phyloP scores from a whole-genome alignment of 805 yeast species.

The Sugiyamaella floridensis region DNA sequence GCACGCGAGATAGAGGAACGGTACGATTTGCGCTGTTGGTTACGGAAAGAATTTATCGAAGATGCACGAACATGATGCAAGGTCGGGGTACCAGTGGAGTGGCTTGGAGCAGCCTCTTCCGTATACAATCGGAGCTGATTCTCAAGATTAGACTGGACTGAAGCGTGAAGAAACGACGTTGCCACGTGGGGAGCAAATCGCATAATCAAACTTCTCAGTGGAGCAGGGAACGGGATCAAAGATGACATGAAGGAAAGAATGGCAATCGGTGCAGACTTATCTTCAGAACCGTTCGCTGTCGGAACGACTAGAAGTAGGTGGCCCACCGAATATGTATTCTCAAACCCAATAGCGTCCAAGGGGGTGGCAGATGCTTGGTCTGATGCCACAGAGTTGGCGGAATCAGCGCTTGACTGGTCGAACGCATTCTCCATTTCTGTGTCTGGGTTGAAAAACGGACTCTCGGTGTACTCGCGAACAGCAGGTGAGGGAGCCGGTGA shows the following conservation, averaged over 20 bases:
- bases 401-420: constrained; percentile 16
- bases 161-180: constrained; percentile 23
- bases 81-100: background rate
- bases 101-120: background rate
- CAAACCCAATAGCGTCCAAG: constrained; percentile 28
- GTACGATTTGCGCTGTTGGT: background rate
- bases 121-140: constrained; percentile 17
- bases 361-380: constrained; percentile 11
- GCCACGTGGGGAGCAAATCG: constrained; percentile 29
- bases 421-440: constrained; percentile 21
- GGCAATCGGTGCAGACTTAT: constrained; percentile 26
- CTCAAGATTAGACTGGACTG: constrained; percentile 22
- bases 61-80: background rate
- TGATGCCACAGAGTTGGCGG: background rate
- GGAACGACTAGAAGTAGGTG: constrained; percentile 29
- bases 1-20: background rate
- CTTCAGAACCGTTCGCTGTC: background rate
- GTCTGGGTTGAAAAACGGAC: constrained; percentile 23
- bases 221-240: constrained; percentile 27
- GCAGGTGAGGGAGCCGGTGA: constrained; percentile 32
- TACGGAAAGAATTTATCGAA: background rate
- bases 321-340: constrained; percentile 26
- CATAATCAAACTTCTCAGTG: constrained; percentile 18
- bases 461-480: constrained; percentile 20
- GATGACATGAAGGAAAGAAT: constrained; percentile 27